Conservation (phyloP, 2,329 filamentous ascomycete genomes). For the Akanthomyces lecanii region DNA sequence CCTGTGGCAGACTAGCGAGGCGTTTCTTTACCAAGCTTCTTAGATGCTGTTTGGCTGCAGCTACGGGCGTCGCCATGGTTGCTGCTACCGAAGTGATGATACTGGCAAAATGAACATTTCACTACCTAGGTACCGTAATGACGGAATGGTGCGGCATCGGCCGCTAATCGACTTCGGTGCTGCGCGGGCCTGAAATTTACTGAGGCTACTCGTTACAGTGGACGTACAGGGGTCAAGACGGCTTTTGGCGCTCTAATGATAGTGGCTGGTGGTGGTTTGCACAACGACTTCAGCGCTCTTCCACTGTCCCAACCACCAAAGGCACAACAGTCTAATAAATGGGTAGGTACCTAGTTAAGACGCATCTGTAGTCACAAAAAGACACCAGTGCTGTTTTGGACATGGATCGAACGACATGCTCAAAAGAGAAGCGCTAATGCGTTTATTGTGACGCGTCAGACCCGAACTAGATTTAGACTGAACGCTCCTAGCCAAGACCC, state of each 20-base stretch:
- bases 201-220: no score
- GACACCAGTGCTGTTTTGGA: not conserved
- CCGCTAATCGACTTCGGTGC: not conserved
- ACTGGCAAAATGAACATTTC: not conserved
- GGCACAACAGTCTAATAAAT: not conserved
- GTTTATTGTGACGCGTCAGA: not conserved
- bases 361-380: not conserved
- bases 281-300: not conserved
- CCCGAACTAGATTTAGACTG: no score
- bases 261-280: not conserved
- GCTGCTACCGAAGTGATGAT: not conserved
- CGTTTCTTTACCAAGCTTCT: slow-evolving; percentile 64
- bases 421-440: not conserved
- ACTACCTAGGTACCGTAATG: not conserved
- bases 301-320: not conserved
- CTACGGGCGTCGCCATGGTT: slow-evolving; percentile 51
- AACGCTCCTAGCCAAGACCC: not conserved
- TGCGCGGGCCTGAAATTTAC: no score
- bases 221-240: no score
- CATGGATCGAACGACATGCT: not conserved
- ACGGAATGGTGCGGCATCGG: not conserved
- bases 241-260: not conserved
- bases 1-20: slow-evolving; percentile 57
- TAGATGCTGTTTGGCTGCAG: slow-evolving; percentile 70
- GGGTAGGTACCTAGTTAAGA: no score